Percentiles rank a stretch among this genome's conserved stretches.
Conservation (phyloP, 768 basidiomycete genomes). For the Postia placenta region DNA sequence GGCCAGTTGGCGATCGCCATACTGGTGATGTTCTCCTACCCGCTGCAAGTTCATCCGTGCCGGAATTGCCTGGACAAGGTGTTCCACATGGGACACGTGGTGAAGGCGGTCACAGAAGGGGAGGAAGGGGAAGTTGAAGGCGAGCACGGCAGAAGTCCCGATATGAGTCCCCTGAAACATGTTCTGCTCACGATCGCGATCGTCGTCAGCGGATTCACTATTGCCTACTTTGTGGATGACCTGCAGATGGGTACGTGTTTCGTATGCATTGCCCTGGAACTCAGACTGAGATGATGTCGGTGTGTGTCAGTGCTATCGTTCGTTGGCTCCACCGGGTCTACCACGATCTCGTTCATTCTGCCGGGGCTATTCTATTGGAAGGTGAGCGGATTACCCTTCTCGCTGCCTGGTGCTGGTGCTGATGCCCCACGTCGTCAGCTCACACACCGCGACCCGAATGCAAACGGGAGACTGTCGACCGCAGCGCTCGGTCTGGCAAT, state of each 20-base stretch:
- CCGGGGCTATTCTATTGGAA: constrained; percentile 94
- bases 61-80: constrained; percentile 90
- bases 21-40: constrained; percentile 89
- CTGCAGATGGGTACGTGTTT: constrained; percentile 60
- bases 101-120: constrained; percentile 25
- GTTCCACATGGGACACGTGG: constrained; percentile 42
- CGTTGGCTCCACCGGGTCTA: constrained; percentile 94
- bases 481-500: constrained; percentile 59
- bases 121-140: constrained; percentile 42
- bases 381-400: constrained; percentile 33
- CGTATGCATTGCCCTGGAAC: constrained; percentile 1
- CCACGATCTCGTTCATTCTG: constrained; percentile 94
- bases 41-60: constrained; percentile 91
- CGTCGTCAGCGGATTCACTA: constrained; percentile 55
- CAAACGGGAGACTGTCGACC: constrained; percentile 46
- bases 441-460: constrained; percentile 57
- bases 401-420: background rate
- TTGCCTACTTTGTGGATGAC: constrained; percentile 76
- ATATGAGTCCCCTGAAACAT: constrained; percentile 68
- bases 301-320: constrained; percentile 76
- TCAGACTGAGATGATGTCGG: constrained; percentile 8
- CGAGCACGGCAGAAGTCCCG: constrained; percentile 48
- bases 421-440: constrained; percentile 35
- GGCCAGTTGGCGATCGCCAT: constrained; percentile 91
- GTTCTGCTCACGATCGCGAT: constrained; percentile 62